Evolutionary conservation across 2,329 filamentous ascomycete genomes (phyloP), one percentile per base, ranked within the genome.

Genomic region (Fusarium sp.): DNA sequence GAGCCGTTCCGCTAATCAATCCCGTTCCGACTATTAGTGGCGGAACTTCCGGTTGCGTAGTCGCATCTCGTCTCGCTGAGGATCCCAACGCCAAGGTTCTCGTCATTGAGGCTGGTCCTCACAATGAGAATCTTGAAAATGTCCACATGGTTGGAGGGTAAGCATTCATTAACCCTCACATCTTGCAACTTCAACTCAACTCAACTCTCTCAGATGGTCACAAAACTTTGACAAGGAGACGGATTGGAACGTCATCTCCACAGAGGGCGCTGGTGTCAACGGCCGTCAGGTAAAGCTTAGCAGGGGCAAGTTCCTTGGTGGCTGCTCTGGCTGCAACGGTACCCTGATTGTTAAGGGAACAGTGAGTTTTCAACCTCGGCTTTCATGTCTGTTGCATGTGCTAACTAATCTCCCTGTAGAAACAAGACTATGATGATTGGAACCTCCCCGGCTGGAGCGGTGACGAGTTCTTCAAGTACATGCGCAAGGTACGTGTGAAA

Each of bases 371-470:
- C 7, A 11, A 29, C 22, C 2, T 22, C 10, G n/a, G 1, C 12
- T 17, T 2, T 17, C 9, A 33, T 33, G 7, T 7, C 2, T 20
- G 3, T 27, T 56, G 17, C 8, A 8, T 3, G 10, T 53, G 16
- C 24, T 69, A 40, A 63, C 2, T 9, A 33, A 11, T 11, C 0
- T 9, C 9, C 6, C 4, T 22, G 7, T 29, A 74, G 11, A 86
- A 84, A 75, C 85, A 87, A 64, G 81, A 83, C 60, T 82, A 86
- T 22, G 87, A 91, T 78, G 87, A 91, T 66, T 90, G 89, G 89
- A 84, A 79, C 3, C 71, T 88, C 63, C 85, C 83, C 38, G 88
- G 87, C 4, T 89, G 89, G 88, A 86, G 83, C 63, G 88, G 89
- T 5, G 85, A 88, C 5, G 87, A 90, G 24, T 85, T 90, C 71